Base-by-base conservation (phyloP, 163 green algal genomes). In the Prototheca stagnorum region DNA sequence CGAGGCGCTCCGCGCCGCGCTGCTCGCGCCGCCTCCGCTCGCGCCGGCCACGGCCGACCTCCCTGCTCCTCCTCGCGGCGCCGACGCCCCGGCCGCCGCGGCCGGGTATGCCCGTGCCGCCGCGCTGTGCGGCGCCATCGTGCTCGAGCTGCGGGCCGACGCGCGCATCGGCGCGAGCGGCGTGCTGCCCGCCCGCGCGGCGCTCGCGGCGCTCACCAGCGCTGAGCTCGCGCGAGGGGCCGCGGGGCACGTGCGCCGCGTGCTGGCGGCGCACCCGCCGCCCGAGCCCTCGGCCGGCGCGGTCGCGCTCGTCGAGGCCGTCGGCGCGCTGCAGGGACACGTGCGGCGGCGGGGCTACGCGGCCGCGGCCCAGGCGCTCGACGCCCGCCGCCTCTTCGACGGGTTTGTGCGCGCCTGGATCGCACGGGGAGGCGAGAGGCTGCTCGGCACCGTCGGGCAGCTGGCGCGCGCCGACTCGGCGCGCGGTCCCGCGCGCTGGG, bases 341-440 rank as follows among this genome's bases (percentile, higher is more conserved):
- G 36, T 70, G 40, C 27, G 29, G 39, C 17, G 44, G 16, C 59
- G 73, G 17, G 70, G 65, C 39, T 67, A 78, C 37, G 52, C 59
- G 3, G 78, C 72, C 47, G 57, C 64, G 40, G 33, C 35, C 39
- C 36, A 39, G 17, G 49, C 40, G 8, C 64, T 90, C 14, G 72
- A 85, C 57, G 59, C 71, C n/a, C 54, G 77, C 44, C 70, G 79
- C 57, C 65, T 90, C 36, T 90, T 86, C 56, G 57, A 50, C 11
- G 49, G 45, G 3, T 73, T 83, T 56, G 75, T 90, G 25, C 44
- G 64, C 25, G 51, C 50, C 28, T 90, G 79, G 79, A 80, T 90
- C 35, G 63, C 57, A 47, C 67, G 52, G 33, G 56, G 42, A 17
- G 40, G 35, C 3, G 19, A 39, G 7, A 51, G 35, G 35, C 59